phyloP scores from a whole-genome alignment of 176 grass and related monocot species.

The Triticum turgidum region DNA sequence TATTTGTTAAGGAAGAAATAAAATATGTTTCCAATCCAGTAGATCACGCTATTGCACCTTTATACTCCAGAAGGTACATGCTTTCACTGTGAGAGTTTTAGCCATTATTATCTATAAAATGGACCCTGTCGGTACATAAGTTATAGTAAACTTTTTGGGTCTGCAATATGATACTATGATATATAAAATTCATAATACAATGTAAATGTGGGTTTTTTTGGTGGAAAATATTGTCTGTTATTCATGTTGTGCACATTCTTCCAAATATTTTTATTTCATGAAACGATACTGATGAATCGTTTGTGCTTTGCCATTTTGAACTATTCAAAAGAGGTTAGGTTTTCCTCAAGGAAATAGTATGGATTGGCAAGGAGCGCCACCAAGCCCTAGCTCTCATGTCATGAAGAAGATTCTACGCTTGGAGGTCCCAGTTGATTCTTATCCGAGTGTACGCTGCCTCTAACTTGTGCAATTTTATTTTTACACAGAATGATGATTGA shows the following conservation, averaged over 20 bases:
- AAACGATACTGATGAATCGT: conserved; percentile 24
- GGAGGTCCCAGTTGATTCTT: conserved; percentile 88
- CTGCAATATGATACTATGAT: background rate
- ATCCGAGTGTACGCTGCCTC: conserved; percentile 61
- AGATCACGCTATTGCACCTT: background rate
- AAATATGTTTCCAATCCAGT: conserved; percentile 13
- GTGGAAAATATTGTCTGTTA: background rate
- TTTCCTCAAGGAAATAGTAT: conserved; percentile 81
- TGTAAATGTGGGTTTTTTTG: background rate
- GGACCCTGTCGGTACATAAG: background rate
- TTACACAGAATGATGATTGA: background rate
- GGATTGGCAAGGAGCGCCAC: conserved; percentile 89
- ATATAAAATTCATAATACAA: background rate
- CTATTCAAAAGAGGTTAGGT: conserved; percentile 60
- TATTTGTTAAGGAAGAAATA: background rate
- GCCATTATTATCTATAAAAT: conserved; percentile 16
- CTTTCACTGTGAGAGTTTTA: conserved; percentile 8
- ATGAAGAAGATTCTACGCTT: conserved; percentile 90
- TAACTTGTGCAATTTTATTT: conserved; percentile 12
- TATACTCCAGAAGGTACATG: conserved; percentile 12
- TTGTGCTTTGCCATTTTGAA: conserved; percentile 32
- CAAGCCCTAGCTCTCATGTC: conserved; percentile 81
- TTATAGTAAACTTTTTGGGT: conserved; percentile 6
- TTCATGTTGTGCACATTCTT: conserved; percentile 8
- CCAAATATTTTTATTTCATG: background rate